Conservation (phyloP, 2,329 filamentous ascomycete genomes). For the Leptoxyphium fumago region DNA sequence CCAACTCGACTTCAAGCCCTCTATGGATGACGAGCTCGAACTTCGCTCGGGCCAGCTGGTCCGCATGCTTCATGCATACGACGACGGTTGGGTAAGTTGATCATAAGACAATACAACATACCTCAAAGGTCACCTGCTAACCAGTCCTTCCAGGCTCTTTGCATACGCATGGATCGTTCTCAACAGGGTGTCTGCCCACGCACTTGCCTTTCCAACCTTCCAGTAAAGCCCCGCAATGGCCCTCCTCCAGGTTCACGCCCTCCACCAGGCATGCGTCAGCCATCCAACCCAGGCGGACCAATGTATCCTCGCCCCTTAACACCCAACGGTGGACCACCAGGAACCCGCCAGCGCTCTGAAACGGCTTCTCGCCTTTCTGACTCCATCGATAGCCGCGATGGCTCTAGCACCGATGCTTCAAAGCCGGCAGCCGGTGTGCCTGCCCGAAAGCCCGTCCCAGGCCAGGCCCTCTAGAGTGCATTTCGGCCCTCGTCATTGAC, state of each 20-base stretch:
- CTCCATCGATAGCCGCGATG: constrained; percentile 5
- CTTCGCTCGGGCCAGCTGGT: constrained; percentile 72
- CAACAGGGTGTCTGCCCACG: constrained; percentile 86
- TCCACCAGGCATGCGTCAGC: constrained; percentile 22
- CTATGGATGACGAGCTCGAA: constrained; percentile 80
- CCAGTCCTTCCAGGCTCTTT: constrained; percentile 52
- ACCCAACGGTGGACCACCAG: constrained; percentile 3
- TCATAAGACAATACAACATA: not conserved
- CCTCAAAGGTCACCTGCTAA: constrained; percentile 8
- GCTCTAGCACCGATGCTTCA: constrained; percentile 5
- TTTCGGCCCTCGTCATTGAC: too few relatives aligned
- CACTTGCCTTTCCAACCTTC: constrained; percentile 81
- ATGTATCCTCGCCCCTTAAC: constrained; percentile 14
- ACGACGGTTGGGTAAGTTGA: constrained; percentile 84
- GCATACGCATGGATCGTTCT: constrained; percentile 76
- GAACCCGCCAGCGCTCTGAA: not conserved
- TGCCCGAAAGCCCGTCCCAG: constrained; percentile 32
- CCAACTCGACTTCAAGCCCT: constrained; percentile 85
- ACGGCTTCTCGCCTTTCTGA: constrained; percentile 1
- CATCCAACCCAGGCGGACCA: constrained; percentile 15
- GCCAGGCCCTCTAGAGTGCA: constrained; percentile 25
- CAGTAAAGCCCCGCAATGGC: constrained; percentile 65
- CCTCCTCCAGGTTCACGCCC: constrained; percentile 16
- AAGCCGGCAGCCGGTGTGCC: constrained; percentile 16
- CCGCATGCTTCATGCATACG: constrained; percentile 83